Conservation (phyloP, 208 protist species). For the Trypanosomatidae sp. region DNA sequence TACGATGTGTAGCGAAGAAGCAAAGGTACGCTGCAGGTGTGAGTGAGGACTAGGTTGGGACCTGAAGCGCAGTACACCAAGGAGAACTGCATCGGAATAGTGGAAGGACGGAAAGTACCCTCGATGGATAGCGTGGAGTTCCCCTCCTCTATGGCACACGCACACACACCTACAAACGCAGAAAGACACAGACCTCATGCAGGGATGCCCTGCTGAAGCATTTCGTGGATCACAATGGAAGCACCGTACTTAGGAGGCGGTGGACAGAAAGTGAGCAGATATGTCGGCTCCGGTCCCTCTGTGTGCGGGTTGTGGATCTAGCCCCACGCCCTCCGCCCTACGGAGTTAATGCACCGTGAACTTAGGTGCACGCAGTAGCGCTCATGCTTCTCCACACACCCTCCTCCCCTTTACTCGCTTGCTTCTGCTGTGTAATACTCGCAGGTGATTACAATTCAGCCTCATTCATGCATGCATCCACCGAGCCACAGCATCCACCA, state of each 20-base stretch:
- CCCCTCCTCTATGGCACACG: neutral
- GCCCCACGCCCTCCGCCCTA: neutral
- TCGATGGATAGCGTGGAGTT: neutral
- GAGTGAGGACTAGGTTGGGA: neutral
- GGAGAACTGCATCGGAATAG: neutral
- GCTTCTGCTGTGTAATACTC: neutral
- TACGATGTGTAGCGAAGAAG: neutral
- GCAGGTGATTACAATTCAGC: neutral
- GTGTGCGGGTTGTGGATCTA: neutral
- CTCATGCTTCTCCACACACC: too few relatives aligned
- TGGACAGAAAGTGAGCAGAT: neutral
- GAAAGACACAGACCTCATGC: neutral
- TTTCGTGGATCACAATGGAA: too few relatives aligned
- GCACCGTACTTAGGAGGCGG: neutral
- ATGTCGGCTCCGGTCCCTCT: neutral
- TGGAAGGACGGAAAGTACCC: neutral
- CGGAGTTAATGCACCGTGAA: neutral
- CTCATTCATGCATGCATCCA: neutral
- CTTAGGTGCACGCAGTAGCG: neutral
- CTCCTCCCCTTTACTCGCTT: neutral
- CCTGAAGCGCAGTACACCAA: neutral
- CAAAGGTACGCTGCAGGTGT: neutral
- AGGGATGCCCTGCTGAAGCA: neutral
- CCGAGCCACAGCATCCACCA: neutral
- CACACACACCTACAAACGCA: neutral